These are phyloP conservation scores for Kazachstania sp. DNA, from an alignment of 1,139 yeast species.

Conservation along the genomic window DNA sequence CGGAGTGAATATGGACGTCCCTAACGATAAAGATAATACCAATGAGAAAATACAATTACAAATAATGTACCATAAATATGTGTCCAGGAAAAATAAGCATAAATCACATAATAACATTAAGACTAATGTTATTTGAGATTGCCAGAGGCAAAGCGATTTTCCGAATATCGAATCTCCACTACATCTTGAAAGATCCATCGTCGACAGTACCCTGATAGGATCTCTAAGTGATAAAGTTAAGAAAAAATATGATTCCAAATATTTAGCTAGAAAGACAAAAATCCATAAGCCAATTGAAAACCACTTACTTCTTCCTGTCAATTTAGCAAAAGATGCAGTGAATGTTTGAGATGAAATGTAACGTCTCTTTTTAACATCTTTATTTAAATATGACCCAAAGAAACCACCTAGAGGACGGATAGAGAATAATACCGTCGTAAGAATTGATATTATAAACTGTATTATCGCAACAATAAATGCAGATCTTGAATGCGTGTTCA, in stretches of 20 bases:
- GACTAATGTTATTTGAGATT: conserved; percentile 48
- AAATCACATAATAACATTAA: conserved; percentile 59
- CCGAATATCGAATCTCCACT: conserved; percentile 50
- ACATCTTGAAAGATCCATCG: conserved; percentile 53
- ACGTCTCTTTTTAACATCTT: conserved; percentile 29
- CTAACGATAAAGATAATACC: conserved; percentile 57
- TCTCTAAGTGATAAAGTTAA: conserved; percentile 70
- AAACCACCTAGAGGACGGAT: conserved; percentile 50
- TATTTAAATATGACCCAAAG: conserved; percentile 37
- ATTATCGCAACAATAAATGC: conserved; percentile 47
- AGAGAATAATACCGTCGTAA: conserved; percentile 55
- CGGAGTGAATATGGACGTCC: conserved; percentile 76
- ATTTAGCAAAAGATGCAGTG: conserved; percentile 48
- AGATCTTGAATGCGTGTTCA: conserved; percentile 40
- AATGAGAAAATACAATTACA: conserved; percentile 72
- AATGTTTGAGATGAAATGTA: conserved; percentile 41
- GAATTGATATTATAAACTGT: conserved; percentile 53
- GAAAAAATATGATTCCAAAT: conserved; percentile 73
- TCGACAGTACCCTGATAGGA: conserved; percentile 61
- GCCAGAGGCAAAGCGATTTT: conserved; percentile 45
- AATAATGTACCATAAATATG: conserved; percentile 82
- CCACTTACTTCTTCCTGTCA: conserved; percentile 43
- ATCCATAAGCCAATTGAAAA: conserved; percentile 62
- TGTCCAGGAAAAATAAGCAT: conserved; percentile 70
- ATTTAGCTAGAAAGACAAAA: conserved; percentile 61